Conservation (phyloP, 805 yeast genomes). For the Metschnikowia lunata region DNA sequence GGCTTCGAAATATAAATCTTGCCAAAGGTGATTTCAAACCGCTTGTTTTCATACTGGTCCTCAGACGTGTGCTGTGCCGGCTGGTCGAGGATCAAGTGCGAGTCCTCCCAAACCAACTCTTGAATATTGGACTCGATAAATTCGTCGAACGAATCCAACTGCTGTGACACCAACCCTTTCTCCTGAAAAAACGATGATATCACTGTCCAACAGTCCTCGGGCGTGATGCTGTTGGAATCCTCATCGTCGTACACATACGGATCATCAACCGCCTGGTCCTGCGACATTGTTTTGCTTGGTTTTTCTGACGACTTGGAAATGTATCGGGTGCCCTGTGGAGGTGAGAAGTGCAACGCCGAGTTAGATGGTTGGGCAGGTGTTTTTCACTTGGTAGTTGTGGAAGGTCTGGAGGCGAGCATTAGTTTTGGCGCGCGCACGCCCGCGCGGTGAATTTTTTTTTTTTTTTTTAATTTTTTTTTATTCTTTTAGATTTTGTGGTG, state of each 20-base stretch:
- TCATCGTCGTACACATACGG: constrained; percentile 66
- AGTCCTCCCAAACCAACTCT: constrained; percentile 94
- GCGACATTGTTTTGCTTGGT: constrained; percentile 13
- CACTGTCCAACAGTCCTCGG: constrained; percentile 99
- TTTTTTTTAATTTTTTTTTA: too few relatives aligned
- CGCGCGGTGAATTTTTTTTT: background rate
- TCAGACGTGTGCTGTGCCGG: constrained; percentile 97
- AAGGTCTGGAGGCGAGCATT: background rate
- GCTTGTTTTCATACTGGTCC: constrained; percentile 80
- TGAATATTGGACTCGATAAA: constrained; percentile 95
- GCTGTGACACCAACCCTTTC: constrained; percentile 96
- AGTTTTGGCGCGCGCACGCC: constrained; percentile 9
- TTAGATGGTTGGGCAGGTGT: too few relatives aligned
- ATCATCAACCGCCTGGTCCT: constrained; percentile 36
- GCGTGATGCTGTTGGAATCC: constrained; percentile 64
- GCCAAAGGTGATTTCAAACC: constrained; percentile 96
- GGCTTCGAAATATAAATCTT: constrained; percentile 95
- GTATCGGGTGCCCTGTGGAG: too few relatives aligned
- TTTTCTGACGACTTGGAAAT: too few relatives aligned
- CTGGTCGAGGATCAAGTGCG: constrained; percentile 90
- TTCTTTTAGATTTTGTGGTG: too few relatives aligned
- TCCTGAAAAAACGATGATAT: constrained; percentile 94
- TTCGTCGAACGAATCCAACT: constrained; percentile 96
- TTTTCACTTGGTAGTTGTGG: too few relatives aligned
- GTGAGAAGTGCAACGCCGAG: too few relatives aligned